Evolutionary conservation across 805 yeast genomes (phyloP), one percentile per base, ranked within the genome.

Genomic region (Candida hispaniensis): DNA sequence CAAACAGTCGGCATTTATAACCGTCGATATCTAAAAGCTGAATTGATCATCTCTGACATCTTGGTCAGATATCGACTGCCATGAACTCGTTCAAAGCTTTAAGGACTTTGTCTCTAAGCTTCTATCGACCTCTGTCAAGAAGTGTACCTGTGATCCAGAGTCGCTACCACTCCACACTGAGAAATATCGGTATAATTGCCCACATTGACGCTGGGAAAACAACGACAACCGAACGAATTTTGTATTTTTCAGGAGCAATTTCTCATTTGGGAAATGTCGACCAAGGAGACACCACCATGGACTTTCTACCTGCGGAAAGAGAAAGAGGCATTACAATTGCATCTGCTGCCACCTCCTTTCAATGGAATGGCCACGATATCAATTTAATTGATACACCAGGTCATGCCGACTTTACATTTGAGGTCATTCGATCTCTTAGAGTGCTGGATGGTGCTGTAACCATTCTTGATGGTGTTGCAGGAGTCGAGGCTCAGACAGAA

Each of bases 181-280:
- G 98, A 41, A 88, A 91, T 56, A 81, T 91, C 19, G 98, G 98
- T 2, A 83, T 91, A 47, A 85, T 91, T 24, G 98, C 98, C n/a
- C 98, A 91, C 54, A 91, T 91, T 36, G 98, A 91, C 62, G 98
- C 98, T 3, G 98, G 98, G 0, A 91, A 91, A 56, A 91, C 98
- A 3, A 91, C 98, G 2, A 86, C 98, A 1, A 88, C 98, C 0
- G 98, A 91, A 54, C 63, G 97, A 28, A 80, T 91, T 83, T 70
- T 91, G n/a, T 88, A 69, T 51, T 86, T 79, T 52, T 68, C 86
- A 36, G 97, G 97, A 0, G 66, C 76, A 40, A 88, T 80, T 1
- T 63, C 64, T 16, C 55, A 83, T 14, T 76, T 91, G 3, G 98
- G 98, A 1, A 51, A 91, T 49, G 98, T 91, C 4, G 97, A 91